These are phyloP conservation scores for Eremomyces bilateralis DNA, from an alignment of 495 filamentous ascomycete species.

Conservation along the genomic window DNA sequence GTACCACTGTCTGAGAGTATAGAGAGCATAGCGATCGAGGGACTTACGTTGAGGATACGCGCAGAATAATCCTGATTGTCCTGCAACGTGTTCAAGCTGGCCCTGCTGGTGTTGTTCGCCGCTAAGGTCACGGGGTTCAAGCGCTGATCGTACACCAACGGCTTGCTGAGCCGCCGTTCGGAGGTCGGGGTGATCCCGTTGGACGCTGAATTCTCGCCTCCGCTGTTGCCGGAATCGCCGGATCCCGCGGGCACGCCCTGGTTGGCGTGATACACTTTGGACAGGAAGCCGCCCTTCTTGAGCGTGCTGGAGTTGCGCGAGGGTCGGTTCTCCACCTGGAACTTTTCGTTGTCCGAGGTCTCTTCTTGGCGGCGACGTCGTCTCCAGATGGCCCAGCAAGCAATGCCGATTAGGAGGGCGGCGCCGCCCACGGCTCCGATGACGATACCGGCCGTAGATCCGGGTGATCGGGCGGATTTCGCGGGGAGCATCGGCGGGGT, in stretches of 20 bases:
- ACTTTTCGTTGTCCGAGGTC: background rate
- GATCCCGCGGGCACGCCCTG: no score
- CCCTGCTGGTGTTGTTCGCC: conserved; percentile 9
- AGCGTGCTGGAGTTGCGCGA: conserved; percentile 9
- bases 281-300: conserved; percentile 9
- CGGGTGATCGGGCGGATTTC: conserved; percentile 2
- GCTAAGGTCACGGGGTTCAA: conserved; percentile 11
- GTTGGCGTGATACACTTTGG: conserved; percentile 2
- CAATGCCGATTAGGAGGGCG: conserved; percentile 3
- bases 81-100: conserved; percentile 7
- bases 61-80: conserved; percentile 10
- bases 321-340: conserved; percentile 1
- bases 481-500: background rate
- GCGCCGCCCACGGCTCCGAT: conserved; percentile 8
- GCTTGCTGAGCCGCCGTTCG: conserved; percentile 8
- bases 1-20: no score
- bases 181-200: conserved; percentile 9
- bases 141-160: conserved; percentile 9
- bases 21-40: no score
- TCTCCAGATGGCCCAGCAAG: no score
- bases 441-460: conserved; percentile 10
- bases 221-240: no score
- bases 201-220: no score
- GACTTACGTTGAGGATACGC: conserved; percentile 9
- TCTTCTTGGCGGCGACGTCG: conserved; percentile 1